phyloP scores from a whole-genome alignment of 148 eudicot species.

The Camellia lanceoleosa region DNA sequence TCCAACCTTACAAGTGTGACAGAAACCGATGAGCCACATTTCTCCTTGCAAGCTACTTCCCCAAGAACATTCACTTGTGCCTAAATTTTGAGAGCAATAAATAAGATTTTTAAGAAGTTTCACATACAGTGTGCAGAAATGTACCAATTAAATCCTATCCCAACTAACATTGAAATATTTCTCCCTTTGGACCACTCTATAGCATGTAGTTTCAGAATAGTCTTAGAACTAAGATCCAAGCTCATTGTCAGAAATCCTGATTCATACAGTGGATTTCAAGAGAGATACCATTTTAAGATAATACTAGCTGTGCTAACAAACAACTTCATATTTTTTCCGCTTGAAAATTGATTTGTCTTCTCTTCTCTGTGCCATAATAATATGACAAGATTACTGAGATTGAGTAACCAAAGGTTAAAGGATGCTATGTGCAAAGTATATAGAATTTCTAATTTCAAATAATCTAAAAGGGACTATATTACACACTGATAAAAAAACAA shows the following conservation, averaged over 20 bases:
- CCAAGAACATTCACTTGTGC: slow-evolving; percentile 79
- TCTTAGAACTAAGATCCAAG: background rate
- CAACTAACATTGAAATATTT: background rate
- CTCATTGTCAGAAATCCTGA: background rate
- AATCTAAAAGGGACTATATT: background rate
- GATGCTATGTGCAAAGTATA: background rate
- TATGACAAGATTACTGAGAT: background rate
- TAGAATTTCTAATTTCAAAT: background rate
- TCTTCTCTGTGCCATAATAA: background rate
- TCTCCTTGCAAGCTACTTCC: slow-evolving; percentile 74
- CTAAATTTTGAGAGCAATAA: slow-evolving; percentile 32
- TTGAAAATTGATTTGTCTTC: background rate
- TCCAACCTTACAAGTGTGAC: slow-evolving; percentile 55
- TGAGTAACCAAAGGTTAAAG: background rate
- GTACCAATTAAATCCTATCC: background rate
- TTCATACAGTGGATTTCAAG: background rate
- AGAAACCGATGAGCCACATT: slow-evolving; percentile 65
- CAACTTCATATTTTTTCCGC: background rate
- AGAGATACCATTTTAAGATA: background rate
- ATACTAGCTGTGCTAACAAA: background rate
- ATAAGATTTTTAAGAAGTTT: slow-evolving; percentile 5
- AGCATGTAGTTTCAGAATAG: background rate
- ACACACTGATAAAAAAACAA: background rate
- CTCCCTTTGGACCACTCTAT: background rate
- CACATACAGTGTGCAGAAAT: background rate